phyloP scores from a whole-genome alignment of 2,329 filamentous ascomycete species.

The Aspergillus luchuensis region DNA sequence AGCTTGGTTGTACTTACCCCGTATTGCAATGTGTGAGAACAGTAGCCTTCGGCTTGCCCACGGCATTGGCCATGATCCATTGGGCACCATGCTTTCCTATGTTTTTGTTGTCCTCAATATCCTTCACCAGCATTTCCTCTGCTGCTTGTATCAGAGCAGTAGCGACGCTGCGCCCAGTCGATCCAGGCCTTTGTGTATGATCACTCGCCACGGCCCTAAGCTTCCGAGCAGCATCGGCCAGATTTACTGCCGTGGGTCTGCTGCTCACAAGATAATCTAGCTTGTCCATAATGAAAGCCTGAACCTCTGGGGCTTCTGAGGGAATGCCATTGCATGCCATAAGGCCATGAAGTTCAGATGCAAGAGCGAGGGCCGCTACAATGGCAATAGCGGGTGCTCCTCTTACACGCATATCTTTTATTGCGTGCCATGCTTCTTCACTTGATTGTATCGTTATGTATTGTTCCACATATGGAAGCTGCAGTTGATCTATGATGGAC shows the following conservation, averaged over 20 bases:
- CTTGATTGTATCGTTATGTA: conserved; percentile 58
- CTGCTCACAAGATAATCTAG: conserved; percentile 86
- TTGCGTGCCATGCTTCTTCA: conserved; percentile 66
- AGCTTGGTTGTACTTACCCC: conserved; percentile 57
- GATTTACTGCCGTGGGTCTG: conserved; percentile 90
- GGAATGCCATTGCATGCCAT: conserved; percentile 44
- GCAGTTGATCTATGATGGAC: conserved; percentile 64
- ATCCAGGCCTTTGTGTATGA: conserved; percentile 37
- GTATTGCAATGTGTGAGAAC: conserved; percentile 98
- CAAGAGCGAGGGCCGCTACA: conserved; percentile 86
- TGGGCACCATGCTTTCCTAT: conserved; percentile 82
- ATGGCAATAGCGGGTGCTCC: conserved; percentile 96
- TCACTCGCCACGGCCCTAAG: conserved; percentile 67
- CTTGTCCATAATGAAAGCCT: conserved; percentile 69
- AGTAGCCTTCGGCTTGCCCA: conserved; percentile 64
- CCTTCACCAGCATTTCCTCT: conserved; percentile 82
- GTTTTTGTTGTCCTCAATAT: conserved; percentile 80
- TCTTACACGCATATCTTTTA: conserved; percentile 65
- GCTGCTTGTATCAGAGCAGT: conserved; percentile 75
- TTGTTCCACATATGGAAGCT: conserved; percentile 60
- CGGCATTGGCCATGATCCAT: conserved; percentile 70
- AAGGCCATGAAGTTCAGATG: conserved; percentile 71
- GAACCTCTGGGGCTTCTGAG: conserved; percentile 61
- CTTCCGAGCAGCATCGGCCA: conserved; percentile 84
- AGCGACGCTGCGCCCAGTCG: conserved; percentile 55